A percentile compares a stretch with the other conserved stretches of the same genome.
Conservation (phyloP, 1,284 basidiomycete species). For the Pseudozyma sp. region DNA sequence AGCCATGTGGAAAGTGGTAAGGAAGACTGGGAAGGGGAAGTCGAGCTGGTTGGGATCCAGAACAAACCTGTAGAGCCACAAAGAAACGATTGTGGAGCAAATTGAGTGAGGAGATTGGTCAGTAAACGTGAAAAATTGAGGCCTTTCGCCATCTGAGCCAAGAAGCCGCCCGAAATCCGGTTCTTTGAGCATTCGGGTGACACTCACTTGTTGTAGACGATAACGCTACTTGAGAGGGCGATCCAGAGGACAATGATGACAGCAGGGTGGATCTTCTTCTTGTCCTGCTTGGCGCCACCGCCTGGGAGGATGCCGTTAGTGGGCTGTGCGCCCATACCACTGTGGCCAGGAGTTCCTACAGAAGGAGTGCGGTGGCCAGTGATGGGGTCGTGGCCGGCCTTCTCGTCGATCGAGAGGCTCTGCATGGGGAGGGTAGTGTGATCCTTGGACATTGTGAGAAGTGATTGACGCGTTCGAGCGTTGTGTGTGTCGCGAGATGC, state of each 20-base stretch:
- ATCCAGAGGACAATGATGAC: conserved; percentile 90
- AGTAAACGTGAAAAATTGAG: neutral
- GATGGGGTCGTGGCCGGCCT: conserved; percentile 64
- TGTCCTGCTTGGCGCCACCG: conserved; percentile 46
- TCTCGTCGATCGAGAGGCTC: conserved; percentile 62
- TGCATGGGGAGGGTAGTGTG: conserved; percentile 63
- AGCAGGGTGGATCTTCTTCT: conserved; percentile 71
- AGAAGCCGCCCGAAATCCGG: neutral
- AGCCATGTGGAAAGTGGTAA: conserved; percentile 68
- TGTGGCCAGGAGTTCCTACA: conserved; percentile 49
- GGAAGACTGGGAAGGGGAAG: conserved; percentile 70
- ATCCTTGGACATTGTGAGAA: conserved; percentile 55
- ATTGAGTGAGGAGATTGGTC: neutral
- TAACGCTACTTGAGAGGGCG: conserved; percentile 86
- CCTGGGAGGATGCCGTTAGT: conserved; percentile 55
- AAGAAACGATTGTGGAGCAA: conserved; percentile 81
- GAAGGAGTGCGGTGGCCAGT: conserved; percentile 58
- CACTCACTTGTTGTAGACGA: conserved; percentile 84
- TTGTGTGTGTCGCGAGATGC: conserved; percentile 2
- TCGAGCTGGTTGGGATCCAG: conserved; percentile 56
- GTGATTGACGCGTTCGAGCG: neutral
- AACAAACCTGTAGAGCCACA: conserved; percentile 41
- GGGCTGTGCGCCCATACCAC: conserved; percentile 49
- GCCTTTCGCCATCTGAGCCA: neutral
- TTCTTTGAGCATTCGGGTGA: neutral